Conservation (phyloP, 1,284 basidiomycete genomes). For the Rugosomyces carneus region DNA sequence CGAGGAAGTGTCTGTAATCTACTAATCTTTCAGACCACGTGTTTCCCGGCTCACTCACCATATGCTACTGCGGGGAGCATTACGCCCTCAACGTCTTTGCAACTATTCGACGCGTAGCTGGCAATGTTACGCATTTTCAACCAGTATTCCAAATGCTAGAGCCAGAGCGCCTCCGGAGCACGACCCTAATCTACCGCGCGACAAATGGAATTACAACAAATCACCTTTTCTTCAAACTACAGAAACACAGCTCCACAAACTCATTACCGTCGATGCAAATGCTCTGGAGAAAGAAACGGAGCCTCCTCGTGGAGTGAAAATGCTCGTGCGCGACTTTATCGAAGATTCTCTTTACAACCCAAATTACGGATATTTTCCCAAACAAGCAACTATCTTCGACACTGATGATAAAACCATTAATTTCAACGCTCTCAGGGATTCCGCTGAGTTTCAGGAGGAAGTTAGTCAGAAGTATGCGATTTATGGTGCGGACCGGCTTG, state of each 20-base stretch:
- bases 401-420: conserved; percentile 63
- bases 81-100: conserved; percentile 25
- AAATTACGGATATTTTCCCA: conserved; percentile 95
- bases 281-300: conserved; percentile 53
- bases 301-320: conserved; percentile 81
- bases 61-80: conserved; percentile 28
- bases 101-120: conserved; percentile 16
- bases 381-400: conserved; percentile 84
- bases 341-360: conserved; percentile 97
- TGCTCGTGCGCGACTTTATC: conserved; percentile 96
- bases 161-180: conserved; percentile 15
- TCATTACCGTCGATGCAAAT: conserved; percentile 70
- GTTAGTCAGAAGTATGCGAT: conserved; percentile 73
- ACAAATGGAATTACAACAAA: conserved; percentile 70
- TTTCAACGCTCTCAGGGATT: conserved; percentile 65
- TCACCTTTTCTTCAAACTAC: conserved; percentile 46
- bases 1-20: too few species aligned
- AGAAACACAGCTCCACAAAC: conserved; percentile 41
- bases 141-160: conserved; percentile 17
- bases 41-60: conserved; percentile 6
- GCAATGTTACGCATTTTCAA: conserved; percentile 18
- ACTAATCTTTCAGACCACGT: conserved; percentile 12
- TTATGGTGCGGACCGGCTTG: conserved; percentile 56
- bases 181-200: conserved; percentile 26
- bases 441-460: conserved; percentile 74